These are phyloP conservation scores for Cutaneotrichosporon mucoides DNA, from an alignment of 1,284 basidiomycete genomes.

Conservation along the genomic window DNA sequence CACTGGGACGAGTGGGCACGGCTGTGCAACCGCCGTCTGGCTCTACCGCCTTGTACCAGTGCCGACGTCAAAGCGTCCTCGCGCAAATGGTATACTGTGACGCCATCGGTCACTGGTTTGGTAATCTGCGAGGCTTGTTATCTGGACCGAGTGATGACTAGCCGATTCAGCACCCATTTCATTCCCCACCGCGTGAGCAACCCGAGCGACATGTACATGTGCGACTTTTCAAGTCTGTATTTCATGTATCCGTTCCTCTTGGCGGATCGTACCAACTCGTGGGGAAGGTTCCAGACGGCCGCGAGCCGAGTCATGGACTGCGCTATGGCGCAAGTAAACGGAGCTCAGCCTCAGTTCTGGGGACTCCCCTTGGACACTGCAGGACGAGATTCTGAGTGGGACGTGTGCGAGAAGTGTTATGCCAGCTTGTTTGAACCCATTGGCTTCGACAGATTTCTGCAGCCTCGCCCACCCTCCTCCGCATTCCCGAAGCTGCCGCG, in stretches of 20 bases:
- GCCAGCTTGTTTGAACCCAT: background rate
- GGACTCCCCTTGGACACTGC: background rate
- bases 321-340: background rate
- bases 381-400: background rate
- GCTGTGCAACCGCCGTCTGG: background rate
- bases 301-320: background rate
- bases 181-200: background rate
- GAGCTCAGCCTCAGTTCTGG: background rate
- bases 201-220: background rate
- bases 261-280: background rate
- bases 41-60: background rate
- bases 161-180: background rate
- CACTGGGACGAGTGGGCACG: background rate
- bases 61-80: background rate
- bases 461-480: background rate
- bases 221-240: background rate
- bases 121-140: background rate
- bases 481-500: too few relatives aligned
- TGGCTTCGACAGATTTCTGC: background rate
- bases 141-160: background rate
- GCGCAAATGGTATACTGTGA: background rate
- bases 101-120: background rate
- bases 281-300: background rate
- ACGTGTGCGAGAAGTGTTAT: constrained; percentile 1
- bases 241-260: background rate